Evolutionary conservation across 78 protist genomes (phyloP), one percentile per base, ranked within the genome.

Genomic region (Mantamonas sphyraenae): DNA sequence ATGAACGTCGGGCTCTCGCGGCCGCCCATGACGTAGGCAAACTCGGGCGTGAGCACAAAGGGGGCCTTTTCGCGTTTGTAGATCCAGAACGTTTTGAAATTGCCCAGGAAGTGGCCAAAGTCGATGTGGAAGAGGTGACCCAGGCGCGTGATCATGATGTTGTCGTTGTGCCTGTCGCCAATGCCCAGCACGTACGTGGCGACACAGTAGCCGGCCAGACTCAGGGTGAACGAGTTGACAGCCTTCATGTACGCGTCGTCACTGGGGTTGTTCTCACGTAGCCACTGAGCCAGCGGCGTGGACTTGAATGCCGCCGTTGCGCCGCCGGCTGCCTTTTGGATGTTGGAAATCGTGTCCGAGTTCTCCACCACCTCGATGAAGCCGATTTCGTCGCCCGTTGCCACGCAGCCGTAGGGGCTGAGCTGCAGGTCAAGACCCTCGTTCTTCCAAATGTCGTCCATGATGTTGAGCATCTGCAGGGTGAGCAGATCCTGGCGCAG

Each of bases 131-230:
- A 84, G n/a, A 81, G 67, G 20, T 57, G 4, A 17, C 92, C 92
- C 5, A 55, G 43, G 3, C 65, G 4, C 47, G 83, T 81, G n/a
- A 79, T 50, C 97, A 93, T 93, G n/a, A 92, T 53, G 81, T 95
- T 95, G 86, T 95, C 98, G 50, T 85, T 88, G 76, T 95, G 98
- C 28, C 98, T 68, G 60, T 95, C 98, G 40, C 98, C 98, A 31
- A 95, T 91, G 40, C 98, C 98, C 57, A 95, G 76, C 5, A 93
- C 95, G 77, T 90, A 95, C 22, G 97, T 94, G 12, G 98, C 98
- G 19, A 91, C 96, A 84, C 95, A 90, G 74, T 93, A 93, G 19
- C 89, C 95, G 0, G 97, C 95, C 12, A 88, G 76, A 8, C 91
- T 83, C 22, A 67, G 34, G 20, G 80, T 63, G 62, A 90, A 94